These are phyloP conservation scores for Hippophae gyantsensis DNA, from an alignment of 306 rosid genomes.

Conservation along the genomic window DNA sequence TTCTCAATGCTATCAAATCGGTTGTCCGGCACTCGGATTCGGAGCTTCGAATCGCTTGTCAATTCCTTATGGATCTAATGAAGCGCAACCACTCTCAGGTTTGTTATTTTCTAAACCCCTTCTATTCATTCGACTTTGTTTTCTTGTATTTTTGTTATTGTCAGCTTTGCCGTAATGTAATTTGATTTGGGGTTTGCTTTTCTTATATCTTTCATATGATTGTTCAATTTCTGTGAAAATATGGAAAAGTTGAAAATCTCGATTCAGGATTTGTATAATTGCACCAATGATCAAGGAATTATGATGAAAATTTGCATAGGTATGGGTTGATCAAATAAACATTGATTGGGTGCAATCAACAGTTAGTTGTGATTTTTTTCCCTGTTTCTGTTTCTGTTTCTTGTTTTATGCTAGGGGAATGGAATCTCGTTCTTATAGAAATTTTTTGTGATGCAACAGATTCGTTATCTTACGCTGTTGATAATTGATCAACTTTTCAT, in stretches of 20 bases:
- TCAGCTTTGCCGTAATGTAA: no score
- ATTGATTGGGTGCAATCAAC: not conserved
- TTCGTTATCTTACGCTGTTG: constrained; percentile 72
- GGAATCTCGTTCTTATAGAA: not conserved
- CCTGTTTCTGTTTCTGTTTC: not conserved
- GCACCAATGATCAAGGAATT: not conserved
- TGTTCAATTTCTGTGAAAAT: no score
- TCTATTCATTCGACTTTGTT: no score
- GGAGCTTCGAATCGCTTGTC: constrained; percentile 65
- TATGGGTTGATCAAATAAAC: no score
- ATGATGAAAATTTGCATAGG: not conserved
- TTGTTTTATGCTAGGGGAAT: not conserved
- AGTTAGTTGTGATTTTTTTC: not conserved
- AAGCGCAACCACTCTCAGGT: constrained; percentile 91
- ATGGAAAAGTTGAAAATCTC: no score
- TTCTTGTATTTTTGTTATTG: no score
- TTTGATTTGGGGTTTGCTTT: no score
- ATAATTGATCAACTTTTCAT: constrained; percentile 85
- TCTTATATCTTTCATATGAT: no score
- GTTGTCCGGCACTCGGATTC: constrained; percentile 62
- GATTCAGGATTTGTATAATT: not conserved
- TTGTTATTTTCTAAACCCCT: no score
- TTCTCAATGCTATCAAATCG: constrained; percentile 73
- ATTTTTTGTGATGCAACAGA: constrained; percentile 34
- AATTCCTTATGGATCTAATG: constrained; percentile 72